These are phyloP conservation scores for Thelonectria olida DNA, from an alignment of 2,329 filamentous ascomycete species.

Conservation along the genomic window DNA sequence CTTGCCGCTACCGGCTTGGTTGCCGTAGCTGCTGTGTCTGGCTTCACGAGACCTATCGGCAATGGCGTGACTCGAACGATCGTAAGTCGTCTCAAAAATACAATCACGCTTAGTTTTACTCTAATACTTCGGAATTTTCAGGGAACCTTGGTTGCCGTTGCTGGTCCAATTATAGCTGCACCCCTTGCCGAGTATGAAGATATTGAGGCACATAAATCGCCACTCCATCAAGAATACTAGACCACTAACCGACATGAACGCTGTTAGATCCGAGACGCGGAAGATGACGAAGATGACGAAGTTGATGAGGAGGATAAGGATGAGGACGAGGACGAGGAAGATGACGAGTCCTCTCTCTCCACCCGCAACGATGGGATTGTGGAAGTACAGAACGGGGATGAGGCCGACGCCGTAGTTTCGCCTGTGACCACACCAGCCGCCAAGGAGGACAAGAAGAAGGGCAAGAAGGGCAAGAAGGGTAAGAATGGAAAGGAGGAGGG, in stretches of 20 bases:
- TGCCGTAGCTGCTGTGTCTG: not conserved
- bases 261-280: not conserved
- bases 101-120: not conserved
- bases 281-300: not conserved
- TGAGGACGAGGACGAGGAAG: not conserved
- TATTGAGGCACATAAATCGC: not conserved
- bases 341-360: not conserved
- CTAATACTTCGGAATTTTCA: not conserved
- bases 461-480: too few relatives aligned
- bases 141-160: not conserved
- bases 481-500: not conserved
- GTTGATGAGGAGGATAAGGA: not conserved
- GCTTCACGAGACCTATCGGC: not conserved
- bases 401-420: not conserved
- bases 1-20: not conserved
- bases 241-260: not conserved
- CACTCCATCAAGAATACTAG: not conserved
- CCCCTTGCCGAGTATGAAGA: not conserved
- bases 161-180: not conserved
- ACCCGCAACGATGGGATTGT: not conserved
- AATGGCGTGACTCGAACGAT: not conserved
- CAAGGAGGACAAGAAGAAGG: not conserved
- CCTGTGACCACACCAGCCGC: not conserved
- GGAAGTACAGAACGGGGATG: not conserved
- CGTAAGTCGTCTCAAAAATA: not conserved